Evolutionary conservation across 495 filamentous ascomycete genomes (phyloP).

Genomic region (Zalerion maritima): DNA sequence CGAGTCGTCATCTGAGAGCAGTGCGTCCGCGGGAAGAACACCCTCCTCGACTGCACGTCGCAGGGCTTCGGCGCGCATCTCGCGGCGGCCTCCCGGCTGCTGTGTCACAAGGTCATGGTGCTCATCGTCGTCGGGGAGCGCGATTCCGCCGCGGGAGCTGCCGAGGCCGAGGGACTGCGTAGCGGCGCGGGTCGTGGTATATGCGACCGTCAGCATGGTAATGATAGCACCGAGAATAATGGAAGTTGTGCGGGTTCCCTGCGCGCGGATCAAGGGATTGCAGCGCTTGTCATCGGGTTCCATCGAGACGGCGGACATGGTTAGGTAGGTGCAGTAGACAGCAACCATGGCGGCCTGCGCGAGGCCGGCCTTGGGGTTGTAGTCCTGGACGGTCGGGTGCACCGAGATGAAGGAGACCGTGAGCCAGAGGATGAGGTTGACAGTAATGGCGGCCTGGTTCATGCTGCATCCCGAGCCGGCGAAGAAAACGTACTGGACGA

Average conservation of each 20-base stretch:
- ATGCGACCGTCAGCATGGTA: conserved; percentile 93
- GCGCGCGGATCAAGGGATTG: conserved; percentile 82
- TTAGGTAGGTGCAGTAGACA: conserved; percentile 95
- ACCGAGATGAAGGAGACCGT: conserved; percentile 72
- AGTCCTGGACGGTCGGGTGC: conserved; percentile 79
- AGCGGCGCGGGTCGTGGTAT: conserved; percentile 91
- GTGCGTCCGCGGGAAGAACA: conserved; percentile 76
- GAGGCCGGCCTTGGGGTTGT: conserved; percentile 82
- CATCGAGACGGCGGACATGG: conserved; percentile 97
- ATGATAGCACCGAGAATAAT: conserved; percentile 85
- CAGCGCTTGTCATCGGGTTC: conserved; percentile 90
- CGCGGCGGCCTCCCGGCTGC: conserved; percentile 64
- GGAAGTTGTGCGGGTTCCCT: conserved; percentile 77
- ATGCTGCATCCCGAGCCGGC: conserved; percentile 69
- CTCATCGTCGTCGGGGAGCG: conserved; percentile 46
- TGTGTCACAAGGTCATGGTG: conserved; percentile 81
- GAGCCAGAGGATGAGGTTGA: conserved; percentile 78
- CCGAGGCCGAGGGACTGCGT: conserved; percentile 83
- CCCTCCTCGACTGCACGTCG: conserved; percentile 85
- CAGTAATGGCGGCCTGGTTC: conserved; percentile 70
- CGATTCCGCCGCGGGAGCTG: conserved; percentile 43
- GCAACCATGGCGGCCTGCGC: conserved; percentile 97
- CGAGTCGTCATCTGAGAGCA: conserved; percentile 62
- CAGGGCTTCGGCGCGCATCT: conserved; percentile 86
- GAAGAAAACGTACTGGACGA: conserved; percentile 96